Evolutionary conservation across 1,139 yeast genomes (phyloP).

Genomic region (Candida sp.): DNA sequence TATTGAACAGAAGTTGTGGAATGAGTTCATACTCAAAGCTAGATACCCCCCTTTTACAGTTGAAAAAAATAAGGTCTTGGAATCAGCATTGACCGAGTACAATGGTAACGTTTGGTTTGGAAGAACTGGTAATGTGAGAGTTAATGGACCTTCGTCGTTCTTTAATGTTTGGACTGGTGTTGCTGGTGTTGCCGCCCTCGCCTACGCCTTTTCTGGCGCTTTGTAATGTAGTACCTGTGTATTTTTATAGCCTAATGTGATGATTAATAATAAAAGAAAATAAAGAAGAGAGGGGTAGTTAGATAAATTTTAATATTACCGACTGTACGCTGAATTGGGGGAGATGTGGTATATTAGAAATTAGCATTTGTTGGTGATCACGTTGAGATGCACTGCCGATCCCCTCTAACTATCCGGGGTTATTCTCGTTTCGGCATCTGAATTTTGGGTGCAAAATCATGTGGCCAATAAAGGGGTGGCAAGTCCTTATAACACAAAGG

Average conservation of each 20-base stretch:
- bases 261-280: no score
- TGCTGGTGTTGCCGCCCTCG: constrained; percentile 27
- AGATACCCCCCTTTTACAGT: constrained; percentile 69
- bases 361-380: no score
- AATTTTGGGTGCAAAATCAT: not conserved
- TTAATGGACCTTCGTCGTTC: constrained; percentile 31
- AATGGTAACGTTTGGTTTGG: constrained; percentile 35
- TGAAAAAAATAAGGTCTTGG: constrained; percentile 28
- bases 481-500: no score
- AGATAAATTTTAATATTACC: no score
- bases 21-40: constrained; percentile 51
- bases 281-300: no score
- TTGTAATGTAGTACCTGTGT: not conserved
- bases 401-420: not conserved
- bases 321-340: no score
- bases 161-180: constrained; percentile 32
- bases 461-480: not conserved
- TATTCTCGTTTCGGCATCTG: not conserved
- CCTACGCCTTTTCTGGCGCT: constrained; percentile 5
- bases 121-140: constrained; percentile 30
- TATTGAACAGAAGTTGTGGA: constrained; percentile 65
- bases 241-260: no score
- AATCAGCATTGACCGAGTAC: constrained; percentile 22
- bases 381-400: no score
- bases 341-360: no score